Evolutionary conservation across 2,329 filamentous ascomycete genomes (phyloP), one percentile per base, ranked within the genome.

Genomic region (Pseudogymnoascus sp.): DNA sequence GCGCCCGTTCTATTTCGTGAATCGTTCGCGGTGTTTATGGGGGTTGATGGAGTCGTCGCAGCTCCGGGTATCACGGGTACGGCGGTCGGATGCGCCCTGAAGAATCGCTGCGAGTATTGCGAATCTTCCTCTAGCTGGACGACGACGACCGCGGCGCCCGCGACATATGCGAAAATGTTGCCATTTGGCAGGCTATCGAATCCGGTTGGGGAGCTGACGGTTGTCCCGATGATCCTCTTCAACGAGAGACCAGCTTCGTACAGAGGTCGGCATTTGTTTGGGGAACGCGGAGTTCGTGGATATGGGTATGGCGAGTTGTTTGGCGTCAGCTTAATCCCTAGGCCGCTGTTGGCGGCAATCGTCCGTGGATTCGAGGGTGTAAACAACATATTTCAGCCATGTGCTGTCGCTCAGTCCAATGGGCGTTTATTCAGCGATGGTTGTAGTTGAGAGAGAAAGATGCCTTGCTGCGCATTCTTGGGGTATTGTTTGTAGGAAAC

Each of bases 61-160:
- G 80, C 79, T 67, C 83, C 82, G 5, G 78, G 73, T n/a, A 79
- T 78, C 11, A 81, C 77, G 65, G 92, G 89, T 42, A 89, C 75
- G 5, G 91, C 89, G 21, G 87, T 86, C 10, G 93, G 92, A 34
- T 90, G 85, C 42, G 93, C 95, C 72, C 92, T 86, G 78, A 91
- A 97, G 79, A 97, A 97, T 65, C 91, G 88, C 74, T 97, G 93
- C 1, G 83, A 83, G 71, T 75, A 88, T 76, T 64, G 79, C 75
- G 66, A 82, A 72, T 89, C 81, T 61, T 86, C 84, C 67, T 91
- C 85, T 61, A 97, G 81, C 69, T 90, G 87, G 6, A 93, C 91
- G 16, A 97, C 85, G 0, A 99, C 91, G n/a, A 91, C 93, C 46
- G 93, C 91, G 8, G 92, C 95, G 63, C 95, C 95, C 7, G 95